These are phyloP conservation scores for Thalassiosira mediterranea DNA, from an alignment of 352 stramenopile genomes.

Conservation along the genomic window DNA sequence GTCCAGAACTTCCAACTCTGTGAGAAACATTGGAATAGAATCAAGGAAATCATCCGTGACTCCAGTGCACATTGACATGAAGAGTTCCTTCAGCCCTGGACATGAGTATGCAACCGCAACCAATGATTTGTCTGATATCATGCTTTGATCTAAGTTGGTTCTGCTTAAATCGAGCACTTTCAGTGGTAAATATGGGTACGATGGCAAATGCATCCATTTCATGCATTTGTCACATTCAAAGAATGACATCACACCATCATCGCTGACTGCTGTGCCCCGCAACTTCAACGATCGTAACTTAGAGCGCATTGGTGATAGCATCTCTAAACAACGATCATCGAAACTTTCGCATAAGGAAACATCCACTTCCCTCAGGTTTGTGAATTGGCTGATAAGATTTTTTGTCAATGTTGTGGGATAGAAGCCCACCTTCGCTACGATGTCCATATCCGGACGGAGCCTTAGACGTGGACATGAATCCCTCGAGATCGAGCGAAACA, in stretches of 20 bases:
- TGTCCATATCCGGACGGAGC: slow-evolving; percentile 3
- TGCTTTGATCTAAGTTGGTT: slow-evolving; percentile 10
- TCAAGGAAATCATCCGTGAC: slow-evolving; percentile 39
- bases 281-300: slow-evolving; percentile 34
- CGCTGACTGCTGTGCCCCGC: slow-evolving; percentile 21
- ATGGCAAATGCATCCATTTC: not conserved
- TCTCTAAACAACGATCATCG: slow-evolving; percentile 16
- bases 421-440: not conserved
- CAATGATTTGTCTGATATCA: slow-evolving; percentile 12
- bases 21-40: slow-evolving; percentile 15
- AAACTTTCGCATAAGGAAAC: slow-evolving; percentile 32
- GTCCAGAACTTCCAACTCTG: slow-evolving; percentile 22
- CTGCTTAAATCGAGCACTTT: slow-evolving; percentile 37
- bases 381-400: slow-evolving; percentile 19
- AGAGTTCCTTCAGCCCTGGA: slow-evolving; percentile 22
- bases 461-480: not conserved
- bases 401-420: not conserved
- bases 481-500: slow-evolving; percentile 2
- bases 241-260: slow-evolving; percentile 18
- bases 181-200: slow-evolving; percentile 14
- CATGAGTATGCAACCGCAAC: slow-evolving; percentile 24
- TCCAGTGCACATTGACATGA: slow-evolving; percentile 25
- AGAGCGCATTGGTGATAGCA: slow-evolving; percentile 11
- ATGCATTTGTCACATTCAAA: not conserved
- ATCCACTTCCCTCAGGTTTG: slow-evolving; percentile 24